Conservation (phyloP, 1,139 yeast species). For the Suhomyces choctaworum region DNA sequence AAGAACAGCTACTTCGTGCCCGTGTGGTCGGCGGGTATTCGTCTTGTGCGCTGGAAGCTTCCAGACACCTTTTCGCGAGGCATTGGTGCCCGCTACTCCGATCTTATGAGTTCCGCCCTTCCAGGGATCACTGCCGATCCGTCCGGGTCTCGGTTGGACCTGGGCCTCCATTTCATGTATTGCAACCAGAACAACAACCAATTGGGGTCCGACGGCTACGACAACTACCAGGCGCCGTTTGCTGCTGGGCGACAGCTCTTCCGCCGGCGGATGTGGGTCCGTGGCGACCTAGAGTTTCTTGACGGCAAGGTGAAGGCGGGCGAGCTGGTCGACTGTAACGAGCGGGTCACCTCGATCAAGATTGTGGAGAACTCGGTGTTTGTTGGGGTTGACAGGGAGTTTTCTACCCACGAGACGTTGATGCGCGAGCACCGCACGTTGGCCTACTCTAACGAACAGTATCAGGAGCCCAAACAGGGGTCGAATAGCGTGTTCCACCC, state of each 20-base stretch:
- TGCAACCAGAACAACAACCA: conserved; percentile 51
- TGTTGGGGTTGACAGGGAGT: conserved; percentile 46
- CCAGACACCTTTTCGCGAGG: conserved; percentile 24
- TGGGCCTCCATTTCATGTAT: conserved; percentile 68
- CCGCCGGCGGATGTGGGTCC: conserved; percentile 77
- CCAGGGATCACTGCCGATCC: too few relatives aligned
- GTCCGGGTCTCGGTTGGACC: conserved; percentile 25
- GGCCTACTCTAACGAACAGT: conserved; percentile 37
- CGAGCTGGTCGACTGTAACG: conserved; percentile 37
- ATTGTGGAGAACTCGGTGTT: conserved; percentile 37
- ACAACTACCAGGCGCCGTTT: conserved; percentile 72
- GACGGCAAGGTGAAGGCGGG: conserved; percentile 1
- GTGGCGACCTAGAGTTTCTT: conserved; percentile 57
- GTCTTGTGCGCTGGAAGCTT: conserved; percentile 19
- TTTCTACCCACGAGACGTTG: conserved; percentile 15
- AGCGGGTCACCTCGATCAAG: conserved; percentile 40
- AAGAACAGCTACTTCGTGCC: not conserved
- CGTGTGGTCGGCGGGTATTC: conserved; percentile 22
- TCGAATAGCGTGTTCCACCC: not conserved
- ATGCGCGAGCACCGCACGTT: conserved; percentile 32
- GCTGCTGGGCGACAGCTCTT: conserved; percentile 29
- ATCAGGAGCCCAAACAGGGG: conserved; percentile 1
- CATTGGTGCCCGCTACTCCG: conserved; percentile 17
- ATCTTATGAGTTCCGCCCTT: conserved; percentile 21
- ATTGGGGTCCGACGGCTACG: conserved; percentile 78